A percentile compares a stretch with the other conserved stretches of the same genome.
Conservation (phyloP, 306 rosid species). For the Vigna nakashimae region DNA sequence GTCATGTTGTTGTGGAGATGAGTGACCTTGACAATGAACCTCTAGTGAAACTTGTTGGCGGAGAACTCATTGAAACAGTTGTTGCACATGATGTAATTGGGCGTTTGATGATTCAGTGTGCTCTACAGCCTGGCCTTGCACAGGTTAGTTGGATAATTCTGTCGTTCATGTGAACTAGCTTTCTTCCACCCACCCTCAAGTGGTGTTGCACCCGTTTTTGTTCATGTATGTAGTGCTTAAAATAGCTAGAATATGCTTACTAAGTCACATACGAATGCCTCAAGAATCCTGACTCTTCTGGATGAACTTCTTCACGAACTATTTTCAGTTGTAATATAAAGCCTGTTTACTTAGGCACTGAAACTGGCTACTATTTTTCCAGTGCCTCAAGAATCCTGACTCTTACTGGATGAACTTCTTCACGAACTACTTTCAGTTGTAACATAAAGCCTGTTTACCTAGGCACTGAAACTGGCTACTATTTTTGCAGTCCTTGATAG, state of each 20-base stretch:
- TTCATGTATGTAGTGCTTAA: slow-evolving; percentile 21
- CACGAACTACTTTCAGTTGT: slow-evolving; percentile 8
- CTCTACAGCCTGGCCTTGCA: slow-evolving; percentile 99
- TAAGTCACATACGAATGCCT: slow-evolving; percentile 19
- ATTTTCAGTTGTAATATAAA: slow-evolving; percentile 28
- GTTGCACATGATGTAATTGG: slow-evolving; percentile 99
- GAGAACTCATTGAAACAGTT: slow-evolving; percentile 94
- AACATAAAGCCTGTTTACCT: slow-evolving; percentile 11
- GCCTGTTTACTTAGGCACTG: slow-evolving; percentile 9
- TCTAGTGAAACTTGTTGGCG: slow-evolving; percentile 96
- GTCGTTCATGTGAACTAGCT: slow-evolving; percentile 32
- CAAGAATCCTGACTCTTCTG: background rate
- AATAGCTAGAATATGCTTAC: slow-evolving; percentile 15
- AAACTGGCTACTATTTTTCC: slow-evolving; percentile 12
- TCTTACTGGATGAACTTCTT: slow-evolving; percentile 19
- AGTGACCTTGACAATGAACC: slow-evolving; percentile 99
- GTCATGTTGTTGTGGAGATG: slow-evolving; percentile 97
- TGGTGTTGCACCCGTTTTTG: background rate
- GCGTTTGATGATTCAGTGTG: slow-evolving; percentile 98
- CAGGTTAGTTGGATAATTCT: slow-evolving; percentile 64
- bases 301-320: slow-evolving; percentile 12
- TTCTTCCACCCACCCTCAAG: slow-evolving; percentile 21
- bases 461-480: slow-evolving; percentile 22
- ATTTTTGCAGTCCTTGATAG: slow-evolving; percentile 10
- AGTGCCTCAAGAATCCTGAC: slow-evolving; percentile 6